A percentile compares a stretch with the other conserved stretches of the same genome.
phyloP scores from a whole-genome alignment of 805 yeast species.

The Metschnikowia drakensbergensis region DNA sequence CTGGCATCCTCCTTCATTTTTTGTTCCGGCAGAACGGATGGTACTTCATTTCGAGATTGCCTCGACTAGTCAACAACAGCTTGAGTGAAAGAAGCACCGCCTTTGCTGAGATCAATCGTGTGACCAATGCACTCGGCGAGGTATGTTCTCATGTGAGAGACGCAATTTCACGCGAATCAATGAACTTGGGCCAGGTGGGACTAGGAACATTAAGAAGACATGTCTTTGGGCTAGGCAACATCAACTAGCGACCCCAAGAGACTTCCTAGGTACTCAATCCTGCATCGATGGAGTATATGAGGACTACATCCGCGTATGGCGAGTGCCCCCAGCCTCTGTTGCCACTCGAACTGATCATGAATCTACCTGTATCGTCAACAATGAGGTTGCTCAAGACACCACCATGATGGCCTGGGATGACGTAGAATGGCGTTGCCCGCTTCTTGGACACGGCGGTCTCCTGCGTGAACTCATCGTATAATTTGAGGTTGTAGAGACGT shows the following conservation, averaged over 20 bases:
- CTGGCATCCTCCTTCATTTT: slow-evolving; percentile 37
- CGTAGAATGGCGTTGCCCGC: slow-evolving; percentile 69
- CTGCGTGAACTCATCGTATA: slow-evolving; percentile 33
- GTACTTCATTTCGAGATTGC: neutral
- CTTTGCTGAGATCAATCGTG: neutral
- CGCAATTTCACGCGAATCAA: neutral
- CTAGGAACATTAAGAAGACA: slow-evolving; percentile 31
- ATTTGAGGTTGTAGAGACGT: slow-evolving; percentile 71
- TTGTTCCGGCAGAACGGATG: slow-evolving; percentile 22
- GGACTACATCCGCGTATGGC: slow-evolving; percentile 68
- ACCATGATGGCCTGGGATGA: slow-evolving; percentile 96
- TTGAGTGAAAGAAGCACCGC: slow-evolving; percentile 2
- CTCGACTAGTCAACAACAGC: slow-evolving; percentile 1
- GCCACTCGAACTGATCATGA: slow-evolving; percentile 88
- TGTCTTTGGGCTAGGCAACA: slow-evolving; percentile 22
- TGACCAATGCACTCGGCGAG: neutral
- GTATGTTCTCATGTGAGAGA: slow-evolving; percentile 1
- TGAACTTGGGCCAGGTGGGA: slow-evolving; percentile 30
- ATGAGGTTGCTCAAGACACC: slow-evolving; percentile 74
- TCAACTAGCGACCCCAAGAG: neutral
- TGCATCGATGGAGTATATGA: slow-evolving; percentile 73
- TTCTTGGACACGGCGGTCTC: slow-evolving; percentile 29
- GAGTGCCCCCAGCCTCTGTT: slow-evolving; percentile 93
- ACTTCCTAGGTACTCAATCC: slow-evolving; percentile 13
- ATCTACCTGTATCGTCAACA: slow-evolving; percentile 84